A percentile compares a stretch with the other conserved stretches of the same genome.
These are phyloP conservation scores for Papiliotrema laurentii DNA, from an alignment of 1,284 basidiomycete species.

Conservation along the genomic window DNA sequence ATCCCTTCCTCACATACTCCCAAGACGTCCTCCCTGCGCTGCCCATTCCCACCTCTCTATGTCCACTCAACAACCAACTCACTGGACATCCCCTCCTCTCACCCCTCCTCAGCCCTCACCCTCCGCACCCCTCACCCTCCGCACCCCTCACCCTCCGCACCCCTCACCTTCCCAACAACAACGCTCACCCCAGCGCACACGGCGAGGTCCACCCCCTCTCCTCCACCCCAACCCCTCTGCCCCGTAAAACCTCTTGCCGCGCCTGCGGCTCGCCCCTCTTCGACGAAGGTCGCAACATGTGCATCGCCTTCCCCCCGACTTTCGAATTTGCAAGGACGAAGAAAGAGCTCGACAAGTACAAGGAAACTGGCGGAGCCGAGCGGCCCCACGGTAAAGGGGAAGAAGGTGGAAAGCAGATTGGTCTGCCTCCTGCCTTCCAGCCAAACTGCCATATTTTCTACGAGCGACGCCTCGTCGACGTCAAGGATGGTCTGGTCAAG, in stretches of 20 bases:
- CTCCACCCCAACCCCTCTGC: conserved; percentile 26
- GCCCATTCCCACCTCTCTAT: background rate
- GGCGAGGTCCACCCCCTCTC: conserved; percentile 33
- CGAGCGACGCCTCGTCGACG: conserved; percentile 23
- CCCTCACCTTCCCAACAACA: background rate
- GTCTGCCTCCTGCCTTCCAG: conserved; percentile 23
- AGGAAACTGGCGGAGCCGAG: conserved; percentile 3
- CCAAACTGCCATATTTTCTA: conserved; percentile 36
- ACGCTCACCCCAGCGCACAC: conserved; percentile 17
- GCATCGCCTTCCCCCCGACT: conserved; percentile 32
- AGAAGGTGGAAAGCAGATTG: conserved; percentile 13
- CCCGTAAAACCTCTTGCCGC: conserved; percentile 31
- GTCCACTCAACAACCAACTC: background rate
- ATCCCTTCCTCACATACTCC: too few species aligned
- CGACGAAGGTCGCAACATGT: conserved; percentile 37
- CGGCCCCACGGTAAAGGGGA: conserved; percentile 9
- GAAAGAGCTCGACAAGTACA: conserved; percentile 15
- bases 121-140: background rate
- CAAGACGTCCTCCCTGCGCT: too few species aligned
- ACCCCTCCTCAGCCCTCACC: background rate
- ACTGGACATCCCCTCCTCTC: background rate
- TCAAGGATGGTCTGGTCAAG: conserved; percentile 28
- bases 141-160: background rate
- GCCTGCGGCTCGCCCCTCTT: conserved; percentile 32
- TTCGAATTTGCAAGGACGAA: conserved; percentile 30